Base-by-base conservation (phyloP, 768 basidiomycete species). In the Lentinus brumalis region DNA sequence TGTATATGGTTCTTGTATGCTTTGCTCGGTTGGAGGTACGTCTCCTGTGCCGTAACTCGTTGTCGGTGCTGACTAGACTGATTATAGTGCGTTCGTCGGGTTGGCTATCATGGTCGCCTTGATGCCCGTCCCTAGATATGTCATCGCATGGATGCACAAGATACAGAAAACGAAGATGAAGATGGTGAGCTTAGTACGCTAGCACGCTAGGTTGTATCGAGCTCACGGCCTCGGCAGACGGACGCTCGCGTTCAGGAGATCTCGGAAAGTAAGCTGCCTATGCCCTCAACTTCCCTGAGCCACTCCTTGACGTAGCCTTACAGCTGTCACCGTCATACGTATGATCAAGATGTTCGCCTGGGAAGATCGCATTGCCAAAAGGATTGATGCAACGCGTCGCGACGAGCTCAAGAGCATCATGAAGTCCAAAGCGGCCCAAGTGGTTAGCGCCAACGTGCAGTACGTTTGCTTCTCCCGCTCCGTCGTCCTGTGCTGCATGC, bases 351-450 rank as follows among this genome's bases (percentile, higher is more conserved):
- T 81, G 65, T 83, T 81, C 53, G 75, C 73, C 21, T 75, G 71
- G 78, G 78, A 80, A 56, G 35, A 21, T 4, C 79, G 82, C 56
- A 81, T 87, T 69, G 75, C 80, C 32, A 70, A 79, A 16, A 77
- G 77, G 51, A 76, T 92, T 39, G 74, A 78, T 29, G 78, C 77
- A 21, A 83, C 83, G 66, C 81, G 90, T 57, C 81, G 86, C 44
- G 80, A 80, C 8, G 90, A 92, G 70, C 72, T 92, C 15, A 57
- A 66, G 4, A 79, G 79, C 70, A 73, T 86, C 35, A 81, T 80
- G 76, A 82, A 80, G 46, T 79, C 49, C 44, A 80, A 84, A 66
- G 62, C 87, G 29, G 73, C 83, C 16, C 77, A 78, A 32, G 67
- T 88, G 18, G 66, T 80, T 63, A 79, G 78, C 67, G 74, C 64